phyloP scores from a whole-genome alignment of 495 filamentous ascomycete species.

The Lasiosphaeria miniovina region DNA sequence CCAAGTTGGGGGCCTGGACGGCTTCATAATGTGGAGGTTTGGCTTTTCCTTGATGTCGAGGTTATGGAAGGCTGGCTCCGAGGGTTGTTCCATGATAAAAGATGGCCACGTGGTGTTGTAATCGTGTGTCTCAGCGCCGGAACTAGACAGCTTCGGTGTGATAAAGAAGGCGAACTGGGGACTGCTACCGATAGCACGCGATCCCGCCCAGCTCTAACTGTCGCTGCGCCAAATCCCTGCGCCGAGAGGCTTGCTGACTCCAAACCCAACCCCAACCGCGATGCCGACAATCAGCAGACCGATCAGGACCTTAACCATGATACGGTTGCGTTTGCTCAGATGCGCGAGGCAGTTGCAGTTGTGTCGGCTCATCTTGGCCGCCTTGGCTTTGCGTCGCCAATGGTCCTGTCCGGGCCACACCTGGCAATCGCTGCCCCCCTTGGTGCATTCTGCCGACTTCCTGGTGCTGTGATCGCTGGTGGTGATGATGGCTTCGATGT shows the following conservation, averaged over 20 bases:
- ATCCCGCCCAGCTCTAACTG: slow-evolving; percentile 24
- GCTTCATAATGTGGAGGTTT: background rate
- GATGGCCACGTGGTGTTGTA: background rate
- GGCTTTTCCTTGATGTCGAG: background rate
- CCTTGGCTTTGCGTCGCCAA: slow-evolving; percentile 48
- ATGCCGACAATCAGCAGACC: slow-evolving; percentile 44
- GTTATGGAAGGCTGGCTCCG: slow-evolving; percentile 1
- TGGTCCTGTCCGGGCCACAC: slow-evolving; percentile 53
- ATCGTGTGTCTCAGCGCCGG: background rate
- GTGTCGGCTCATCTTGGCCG: slow-evolving; percentile 43
- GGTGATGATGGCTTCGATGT: slow-evolving; percentile 46
- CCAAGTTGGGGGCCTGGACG: background rate
- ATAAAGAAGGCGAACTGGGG: no score
- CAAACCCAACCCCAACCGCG: slow-evolving; percentile 47
- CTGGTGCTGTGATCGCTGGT: slow-evolving; percentile 27
- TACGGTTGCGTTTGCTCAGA: slow-evolving; percentile 46
- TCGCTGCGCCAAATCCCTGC: slow-evolving; percentile 44
- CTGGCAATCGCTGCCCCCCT: slow-evolving; percentile 37
- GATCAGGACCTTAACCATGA: slow-evolving; percentile 43
- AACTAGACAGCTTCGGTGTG: background rate
- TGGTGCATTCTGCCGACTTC: slow-evolving; percentile 32
- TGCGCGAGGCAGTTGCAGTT: slow-evolving; percentile 43
- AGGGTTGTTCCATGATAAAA: background rate
- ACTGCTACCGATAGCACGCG: background rate
- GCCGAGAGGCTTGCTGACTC: slow-evolving; percentile 49